Evolutionary conservation across 768 basidiomycete genomes (phyloP).

Genomic region (Mycena belliarum): DNA sequence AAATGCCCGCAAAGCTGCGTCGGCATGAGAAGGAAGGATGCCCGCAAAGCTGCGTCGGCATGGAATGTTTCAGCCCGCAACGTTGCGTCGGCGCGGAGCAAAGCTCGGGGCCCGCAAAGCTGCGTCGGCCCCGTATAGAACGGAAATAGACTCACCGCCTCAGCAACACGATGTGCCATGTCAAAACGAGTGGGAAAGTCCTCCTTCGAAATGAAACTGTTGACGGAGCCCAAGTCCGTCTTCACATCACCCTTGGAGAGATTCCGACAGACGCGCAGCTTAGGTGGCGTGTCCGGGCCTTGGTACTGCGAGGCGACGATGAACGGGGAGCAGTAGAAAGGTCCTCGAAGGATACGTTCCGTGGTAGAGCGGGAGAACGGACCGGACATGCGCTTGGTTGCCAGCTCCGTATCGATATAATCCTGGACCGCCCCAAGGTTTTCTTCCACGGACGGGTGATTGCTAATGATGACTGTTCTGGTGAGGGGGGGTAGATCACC

Average conservation of each 20-base stretch:
- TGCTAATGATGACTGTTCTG: conserved; percentile 10
- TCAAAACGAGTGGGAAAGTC: conserved; percentile 17
- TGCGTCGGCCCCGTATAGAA: not conserved
- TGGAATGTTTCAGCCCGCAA: too few species aligned
- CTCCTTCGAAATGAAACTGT: conserved; percentile 9
- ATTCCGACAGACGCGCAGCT: conserved; percentile 5
- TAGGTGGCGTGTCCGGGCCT: not conserved
- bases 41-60: too few species aligned
- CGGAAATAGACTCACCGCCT: not conserved
- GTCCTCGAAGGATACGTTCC: conserved; percentile 27
- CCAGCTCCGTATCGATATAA: conserved; percentile 18
- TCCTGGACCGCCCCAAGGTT: conserved; percentile 1
- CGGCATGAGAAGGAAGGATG: too few species aligned
- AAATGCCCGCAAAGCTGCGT: too few species aligned
- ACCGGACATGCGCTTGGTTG: conserved; percentile 14
- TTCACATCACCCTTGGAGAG: not conserved
- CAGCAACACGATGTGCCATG: conserved; percentile 6
- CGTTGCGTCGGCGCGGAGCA: too few species aligned
- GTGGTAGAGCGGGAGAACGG: conserved; percentile 19
- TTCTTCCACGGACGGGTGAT: conserved; percentile 14
- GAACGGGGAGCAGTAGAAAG: conserved; percentile 32
- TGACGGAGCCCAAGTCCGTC: not conserved
- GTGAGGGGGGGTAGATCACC: conserved; percentile 29
- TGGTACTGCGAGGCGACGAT: conserved; percentile 24
- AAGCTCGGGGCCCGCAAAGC: too few species aligned